A percentile compares a stretch with the other conserved stretches of the same genome.
Evolutionary conservation across 2,329 filamentous ascomycete species (phyloP).

Genomic region (Tolypocladium album): DNA sequence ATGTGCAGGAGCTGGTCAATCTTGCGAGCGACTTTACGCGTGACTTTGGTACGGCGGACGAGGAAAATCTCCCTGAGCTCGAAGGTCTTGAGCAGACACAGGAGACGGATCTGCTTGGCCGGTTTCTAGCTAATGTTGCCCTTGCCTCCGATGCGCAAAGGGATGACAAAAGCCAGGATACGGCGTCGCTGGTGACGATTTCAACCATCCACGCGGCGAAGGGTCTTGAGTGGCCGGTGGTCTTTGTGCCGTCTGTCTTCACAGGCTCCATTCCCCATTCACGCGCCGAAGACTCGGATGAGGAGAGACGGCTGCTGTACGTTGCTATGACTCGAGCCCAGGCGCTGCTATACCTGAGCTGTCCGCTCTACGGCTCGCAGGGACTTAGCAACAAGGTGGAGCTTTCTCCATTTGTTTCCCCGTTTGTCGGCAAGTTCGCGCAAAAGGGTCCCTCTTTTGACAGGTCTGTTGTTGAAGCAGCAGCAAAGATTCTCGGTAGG

Average conservation of each 20-base stretch:
- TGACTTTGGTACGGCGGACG: constrained; percentile 30
- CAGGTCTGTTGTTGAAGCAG: constrained; percentile 47
- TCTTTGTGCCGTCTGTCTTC: constrained; percentile 86
- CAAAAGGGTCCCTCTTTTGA: constrained; percentile 61
- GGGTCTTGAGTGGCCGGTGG: constrained; percentile 89
- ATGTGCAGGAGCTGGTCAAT: constrained; percentile 76
- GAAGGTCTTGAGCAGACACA: constrained; percentile 60
- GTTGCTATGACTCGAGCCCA: constrained; percentile 96
- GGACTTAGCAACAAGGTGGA: constrained; percentile 46
- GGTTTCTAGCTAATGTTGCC: constrained; percentile 82
- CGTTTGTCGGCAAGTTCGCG: constrained; percentile 31
- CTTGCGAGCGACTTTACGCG: constrained; percentile 63
- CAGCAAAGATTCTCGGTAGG: constrained; percentile 62
- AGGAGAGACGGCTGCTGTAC: constrained; percentile 82
- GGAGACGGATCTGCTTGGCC: constrained; percentile 54
- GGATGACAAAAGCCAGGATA: constrained; percentile 44
- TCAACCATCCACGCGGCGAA: constrained; percentile 96
- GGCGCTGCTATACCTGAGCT: constrained; percentile 75
- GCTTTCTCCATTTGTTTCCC: constrained; percentile 62
- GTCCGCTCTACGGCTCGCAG: constrained; percentile 57
- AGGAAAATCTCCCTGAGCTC: constrained; percentile 53
- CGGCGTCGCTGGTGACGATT: constrained; percentile 64
- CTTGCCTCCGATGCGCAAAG: constrained; percentile 71
- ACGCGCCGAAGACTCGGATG: constrained; percentile 72
- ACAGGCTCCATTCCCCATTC: constrained; percentile 86